phyloP scores from a whole-genome alignment of 306 rosid genomes.

The Herpetospermum pedunculosum region DNA sequence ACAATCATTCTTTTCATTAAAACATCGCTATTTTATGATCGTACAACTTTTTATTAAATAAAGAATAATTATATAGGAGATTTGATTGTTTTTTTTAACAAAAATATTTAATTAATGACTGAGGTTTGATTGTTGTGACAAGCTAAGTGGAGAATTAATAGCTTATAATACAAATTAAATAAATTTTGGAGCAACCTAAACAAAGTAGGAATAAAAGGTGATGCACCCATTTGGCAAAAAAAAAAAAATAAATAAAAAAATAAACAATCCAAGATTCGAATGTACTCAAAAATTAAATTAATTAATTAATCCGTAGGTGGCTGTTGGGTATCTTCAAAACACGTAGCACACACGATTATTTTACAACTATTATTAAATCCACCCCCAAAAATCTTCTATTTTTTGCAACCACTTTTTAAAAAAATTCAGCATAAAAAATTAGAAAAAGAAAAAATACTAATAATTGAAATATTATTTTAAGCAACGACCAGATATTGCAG shows the following conservation, averaged over 20 bases:
- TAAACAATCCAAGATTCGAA: background rate
- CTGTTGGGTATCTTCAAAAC: slow-evolving; percentile 11
- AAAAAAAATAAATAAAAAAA: background rate
- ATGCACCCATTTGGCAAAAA: background rate
- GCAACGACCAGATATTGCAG: background rate
- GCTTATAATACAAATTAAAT: background rate
- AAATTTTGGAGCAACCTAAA: background rate
- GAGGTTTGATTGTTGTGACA: background rate
- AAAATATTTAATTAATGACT: too few species aligned
- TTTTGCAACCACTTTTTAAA: background rate
- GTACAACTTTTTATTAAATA: background rate
- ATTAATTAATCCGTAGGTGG: background rate
- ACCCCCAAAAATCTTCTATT: background rate
- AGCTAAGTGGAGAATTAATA: background rate
- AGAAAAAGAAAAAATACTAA: background rate
- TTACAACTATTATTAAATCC: background rate
- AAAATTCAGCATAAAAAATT: too few species aligned
- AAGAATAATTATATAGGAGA: background rate
- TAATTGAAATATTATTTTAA: background rate
- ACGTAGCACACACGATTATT: slow-evolving; percentile 1
- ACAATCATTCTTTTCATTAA: background rate
- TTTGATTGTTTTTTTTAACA: background rate
- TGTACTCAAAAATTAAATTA: background rate
- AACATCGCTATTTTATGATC: background rate
- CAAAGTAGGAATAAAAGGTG: background rate